Evolutionary conservation across 2,329 filamentous ascomycete species (phyloP).

Genomic region (Aspergillus floridensis): DNA sequence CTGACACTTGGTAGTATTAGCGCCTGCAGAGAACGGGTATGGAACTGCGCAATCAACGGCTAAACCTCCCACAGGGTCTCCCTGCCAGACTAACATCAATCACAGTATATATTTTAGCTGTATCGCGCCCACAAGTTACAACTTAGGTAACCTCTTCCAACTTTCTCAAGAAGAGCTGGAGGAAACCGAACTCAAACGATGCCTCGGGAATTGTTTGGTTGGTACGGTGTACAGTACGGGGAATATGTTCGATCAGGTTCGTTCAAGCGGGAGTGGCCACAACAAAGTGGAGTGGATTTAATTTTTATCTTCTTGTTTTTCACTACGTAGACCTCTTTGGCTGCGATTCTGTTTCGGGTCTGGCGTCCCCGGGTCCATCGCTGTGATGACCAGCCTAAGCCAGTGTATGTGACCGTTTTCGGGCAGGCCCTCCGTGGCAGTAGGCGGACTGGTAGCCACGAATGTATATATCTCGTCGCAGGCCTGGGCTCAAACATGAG

Average conservation of each 20-base stretch:
- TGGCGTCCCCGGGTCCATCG: not conserved
- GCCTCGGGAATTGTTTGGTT: not conserved
- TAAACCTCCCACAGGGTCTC: not conserved
- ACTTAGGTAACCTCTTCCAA: too few species aligned
- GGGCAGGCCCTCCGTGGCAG: not conserved
- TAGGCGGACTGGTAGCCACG: not conserved
- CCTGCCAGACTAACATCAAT: not conserved
- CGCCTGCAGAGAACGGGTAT: not conserved
- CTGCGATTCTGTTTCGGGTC: not conserved
- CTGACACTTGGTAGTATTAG: not conserved
- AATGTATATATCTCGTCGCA: not conserved
- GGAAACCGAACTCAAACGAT: not conserved
- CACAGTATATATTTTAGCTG: too few species aligned
- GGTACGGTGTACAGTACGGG: conserved; percentile 7
- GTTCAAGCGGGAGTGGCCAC: conserved; percentile 5
- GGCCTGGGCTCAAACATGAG: too few species aligned
- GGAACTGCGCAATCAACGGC: not conserved
- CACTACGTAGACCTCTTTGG: not conserved
- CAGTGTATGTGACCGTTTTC: not conserved
- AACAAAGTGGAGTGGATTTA: not conserved
- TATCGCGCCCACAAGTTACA: too few species aligned
- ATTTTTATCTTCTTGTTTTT: not conserved
- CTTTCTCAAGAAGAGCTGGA: too few species aligned
- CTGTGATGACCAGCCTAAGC: conserved; percentile 2
- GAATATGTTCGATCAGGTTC: conserved; percentile 2